Base-by-base conservation (phyloP, 805 yeast species). In the Saturnispora diversa region DNA sequence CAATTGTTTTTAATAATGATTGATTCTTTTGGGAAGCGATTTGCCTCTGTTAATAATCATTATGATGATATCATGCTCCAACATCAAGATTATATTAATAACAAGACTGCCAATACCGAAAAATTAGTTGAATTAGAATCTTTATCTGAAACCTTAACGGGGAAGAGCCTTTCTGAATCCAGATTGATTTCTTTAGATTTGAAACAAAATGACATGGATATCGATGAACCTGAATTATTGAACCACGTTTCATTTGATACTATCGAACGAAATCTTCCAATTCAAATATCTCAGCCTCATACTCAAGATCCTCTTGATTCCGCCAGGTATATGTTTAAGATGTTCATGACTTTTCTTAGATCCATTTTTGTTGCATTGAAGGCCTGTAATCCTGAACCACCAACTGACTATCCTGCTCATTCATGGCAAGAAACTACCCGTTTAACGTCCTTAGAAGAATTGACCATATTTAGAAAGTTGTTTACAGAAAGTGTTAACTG, bases 301-400 rank as follows among this genome's bases (percentile, higher is more conserved):
- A 64, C 68, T 16, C 64, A 74, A 23, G 90, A 84, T 48, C 84
- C 88, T 11, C 65, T 85, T 39, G 86, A 86, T 51, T 96, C 88
- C 56, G 90, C 96, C 1, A 74, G 94, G 32, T 84, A 84, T 51
- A 64, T 92, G 23, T 86, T 87, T 72, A 75, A 90, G 48, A 87
- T 95, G 4, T 64, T 94, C 40, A 75, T 92, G 80, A 83, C 88
- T 4, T 92, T 92, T 55, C 66, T 92, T 53, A 86, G 88, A 56
- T 84, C 96, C 0, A 83, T 87, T 31, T 82, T 90, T 52, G 84
- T 80, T 59, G 95, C 95, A 3, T 66, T 94, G 49, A 87, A 86
- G 55, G 78, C 79, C 39, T 87, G 95, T 56, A 90, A 88, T 54
- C 94, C 96, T 1, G 82, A 90, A 2, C 81, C 94, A 0, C 70